phyloP scores from a whole-genome alignment of 2,329 filamentous ascomycete species.

The Fusarium avenaceum region DNA sequence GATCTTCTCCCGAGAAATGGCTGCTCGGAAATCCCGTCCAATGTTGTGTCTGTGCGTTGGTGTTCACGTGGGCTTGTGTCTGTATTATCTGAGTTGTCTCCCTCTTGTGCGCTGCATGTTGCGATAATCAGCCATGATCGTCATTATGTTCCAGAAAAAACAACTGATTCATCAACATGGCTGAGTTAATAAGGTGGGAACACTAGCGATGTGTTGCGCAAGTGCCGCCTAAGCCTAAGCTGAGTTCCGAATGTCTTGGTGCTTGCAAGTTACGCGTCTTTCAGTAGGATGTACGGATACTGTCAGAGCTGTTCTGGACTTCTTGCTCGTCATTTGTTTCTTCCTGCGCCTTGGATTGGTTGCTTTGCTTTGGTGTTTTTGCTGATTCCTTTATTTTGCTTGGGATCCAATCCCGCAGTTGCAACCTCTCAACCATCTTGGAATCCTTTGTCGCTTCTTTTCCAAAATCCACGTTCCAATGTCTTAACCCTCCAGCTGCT shows the following conservation, averaged over 20 bases:
- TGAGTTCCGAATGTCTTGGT: constrained; percentile 20
- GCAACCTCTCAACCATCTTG: constrained; percentile 31
- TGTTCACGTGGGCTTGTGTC: background rate
- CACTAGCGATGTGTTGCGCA: constrained; percentile 37
- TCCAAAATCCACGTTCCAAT: constrained; percentile 57
- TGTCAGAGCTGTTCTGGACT: background rate
- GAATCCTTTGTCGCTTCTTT: constrained; percentile 25
- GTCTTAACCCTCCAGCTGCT: constrained; percentile 56
- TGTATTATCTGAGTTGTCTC: background rate
- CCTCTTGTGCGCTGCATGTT: constrained; percentile 19
- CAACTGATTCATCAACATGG: constrained; percentile 25
- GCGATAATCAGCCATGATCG: constrained; percentile 33
- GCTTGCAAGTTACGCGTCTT: constrained; percentile 24
- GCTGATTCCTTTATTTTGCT: constrained; percentile 19
- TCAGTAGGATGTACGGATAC: background rate
- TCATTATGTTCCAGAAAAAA: constrained; percentile 12
- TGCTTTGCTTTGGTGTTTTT: background rate
- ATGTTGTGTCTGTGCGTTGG: background rate
- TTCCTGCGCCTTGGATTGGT: background rate
- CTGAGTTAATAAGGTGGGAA: constrained; percentile 38
- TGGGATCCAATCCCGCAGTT: constrained; percentile 35
- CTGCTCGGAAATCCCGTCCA: constrained; percentile 6
- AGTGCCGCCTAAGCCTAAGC: constrained; percentile 33
- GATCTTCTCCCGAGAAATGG: background rate
- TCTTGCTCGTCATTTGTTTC: constrained; percentile 2